Evolutionary conservation across 495 filamentous ascomycete species (phyloP), one percentile per base, ranked within the genome.

Genomic region (Saxispiralis lemnorum): DNA sequence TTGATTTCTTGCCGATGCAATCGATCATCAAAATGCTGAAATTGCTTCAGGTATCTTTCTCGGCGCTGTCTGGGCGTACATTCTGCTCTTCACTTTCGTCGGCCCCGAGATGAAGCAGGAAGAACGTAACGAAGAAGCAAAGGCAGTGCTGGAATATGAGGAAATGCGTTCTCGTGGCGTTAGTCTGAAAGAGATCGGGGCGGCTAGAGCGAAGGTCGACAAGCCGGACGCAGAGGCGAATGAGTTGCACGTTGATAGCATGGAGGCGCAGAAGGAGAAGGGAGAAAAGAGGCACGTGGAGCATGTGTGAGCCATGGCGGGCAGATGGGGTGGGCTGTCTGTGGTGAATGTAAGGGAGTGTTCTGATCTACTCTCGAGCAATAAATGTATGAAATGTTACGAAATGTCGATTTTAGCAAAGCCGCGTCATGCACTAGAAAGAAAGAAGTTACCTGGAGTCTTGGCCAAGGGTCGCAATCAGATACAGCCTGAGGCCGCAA

Each of bases 41-140:
- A 41, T 15, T 19, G 3, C 6, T n/a, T 13, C 11, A 45, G 49
- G 45, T 17, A 52, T 52, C 37, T 56, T 51, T 56, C 56, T 62
- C 21, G 52, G 47, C 18, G 56, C 54, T 11, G 57, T 55, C 6
- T 61, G 54, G 58, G 57, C 47, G 7, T 63, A 56, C 37, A 56
- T 61, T 12, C 37, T 62, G 16, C 41, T 63, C 13, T 60, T 62
- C 39, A 42, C 63, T n/a, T 50, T 64, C 35, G 41, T 56, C 38
- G 59, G 60, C 1, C 60, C 60, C 0, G 56, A 63, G 39, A 59
- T 64, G 61, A 56, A 54, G 4, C 55, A 57, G 41, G 56, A 62
- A 14, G 61, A 63, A 48, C 43, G 58, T 0, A 48, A 60, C 33
- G 59, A 61, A 43, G 51, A 58, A 30, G 54, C 53, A 1, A 44